Conservation (phyloP, 495 filamentous ascomycete species). For the Neurospora hispaniola region DNA sequence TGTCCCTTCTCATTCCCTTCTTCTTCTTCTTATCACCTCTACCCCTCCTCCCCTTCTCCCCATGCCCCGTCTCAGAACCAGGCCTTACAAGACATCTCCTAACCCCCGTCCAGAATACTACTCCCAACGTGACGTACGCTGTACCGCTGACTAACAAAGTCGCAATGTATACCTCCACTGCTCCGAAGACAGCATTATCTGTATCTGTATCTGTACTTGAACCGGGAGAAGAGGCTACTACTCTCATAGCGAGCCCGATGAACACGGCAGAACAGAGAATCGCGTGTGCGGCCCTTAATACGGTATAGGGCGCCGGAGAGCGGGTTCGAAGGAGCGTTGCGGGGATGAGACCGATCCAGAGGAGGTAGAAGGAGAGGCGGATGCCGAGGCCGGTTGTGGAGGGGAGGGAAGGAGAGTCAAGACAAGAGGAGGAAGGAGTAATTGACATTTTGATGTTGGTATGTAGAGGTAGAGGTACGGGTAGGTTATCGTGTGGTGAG, state of each 20-base stretch:
- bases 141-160: constrained; percentile 18
- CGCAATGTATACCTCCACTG: constrained; percentile 24
- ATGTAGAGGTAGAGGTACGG: background rate
- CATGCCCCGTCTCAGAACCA: no score
- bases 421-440: background rate
- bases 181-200: background rate
- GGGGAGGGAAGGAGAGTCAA: background rate
- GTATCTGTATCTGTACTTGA: background rate
- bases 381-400: constrained; percentile 23
- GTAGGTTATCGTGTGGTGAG: background rate
- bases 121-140: background rate
- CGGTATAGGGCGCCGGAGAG: background rate
- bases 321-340: background rate
- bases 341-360: constrained; percentile 18
- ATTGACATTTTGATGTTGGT: background rate
- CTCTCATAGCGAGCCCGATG: constrained; percentile 7
- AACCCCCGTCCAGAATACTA: background rate
- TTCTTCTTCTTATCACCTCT: no score
- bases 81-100: no score
- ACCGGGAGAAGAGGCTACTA: background rate
- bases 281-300: constrained; percentile 9
- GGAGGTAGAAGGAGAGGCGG: constrained; percentile 26
- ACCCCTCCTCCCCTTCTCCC: no score
- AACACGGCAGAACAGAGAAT: constrained; percentile 15
- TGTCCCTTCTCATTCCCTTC: background rate